Conservation (phyloP, 164 flowering plant species). For the Amborella trichopoda region DNA sequence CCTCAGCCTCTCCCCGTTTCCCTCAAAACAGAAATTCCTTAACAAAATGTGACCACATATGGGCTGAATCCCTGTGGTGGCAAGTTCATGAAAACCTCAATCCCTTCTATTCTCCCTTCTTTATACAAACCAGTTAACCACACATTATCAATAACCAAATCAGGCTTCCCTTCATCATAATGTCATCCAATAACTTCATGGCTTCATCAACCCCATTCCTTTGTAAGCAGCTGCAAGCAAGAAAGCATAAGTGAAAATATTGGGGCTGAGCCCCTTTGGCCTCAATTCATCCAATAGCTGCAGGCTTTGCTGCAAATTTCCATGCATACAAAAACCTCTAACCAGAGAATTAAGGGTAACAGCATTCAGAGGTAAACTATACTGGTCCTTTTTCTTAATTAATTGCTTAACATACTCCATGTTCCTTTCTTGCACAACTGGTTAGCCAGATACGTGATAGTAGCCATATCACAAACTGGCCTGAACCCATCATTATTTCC, state of each 20-base stretch:
- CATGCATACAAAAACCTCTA: slow-evolving; percentile 64
- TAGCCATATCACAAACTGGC: slow-evolving; percentile 46
- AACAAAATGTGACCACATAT: slow-evolving; percentile 75
- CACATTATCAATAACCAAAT: slow-evolving; percentile 82
- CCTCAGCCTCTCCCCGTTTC: slow-evolving; percentile 76
- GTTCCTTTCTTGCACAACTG: slow-evolving; percentile 56
- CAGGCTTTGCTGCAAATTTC: slow-evolving; percentile 49
- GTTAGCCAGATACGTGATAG: slow-evolving; percentile 55
- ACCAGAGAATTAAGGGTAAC: slow-evolving; percentile 67
- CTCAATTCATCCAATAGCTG: slow-evolving; percentile 55
- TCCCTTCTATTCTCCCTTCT: slow-evolving; percentile 66
- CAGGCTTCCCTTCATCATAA: slow-evolving; percentile 61
- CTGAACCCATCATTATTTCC: slow-evolving; percentile 65
- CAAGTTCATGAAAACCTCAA: slow-evolving; percentile 43
- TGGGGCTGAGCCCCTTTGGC: slow-evolving; percentile 59
- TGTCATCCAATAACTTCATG: slow-evolving; percentile 54
- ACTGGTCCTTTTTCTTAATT: slow-evolving; percentile 69
- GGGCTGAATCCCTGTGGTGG: slow-evolving; percentile 64
- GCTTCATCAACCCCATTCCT: slow-evolving; percentile 77
- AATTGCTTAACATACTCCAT: slow-evolving; percentile 80
- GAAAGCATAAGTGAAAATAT: slow-evolving; percentile 68
- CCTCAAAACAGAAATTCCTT: slow-evolving; percentile 51
- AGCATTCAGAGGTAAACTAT: slow-evolving; percentile 47
- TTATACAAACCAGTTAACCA: slow-evolving; percentile 75
- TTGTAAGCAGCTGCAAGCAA: slow-evolving; percentile 80